Conservation (phyloP, 768 basidiomycete species). For the Suillus fuscotomentosus region DNA sequence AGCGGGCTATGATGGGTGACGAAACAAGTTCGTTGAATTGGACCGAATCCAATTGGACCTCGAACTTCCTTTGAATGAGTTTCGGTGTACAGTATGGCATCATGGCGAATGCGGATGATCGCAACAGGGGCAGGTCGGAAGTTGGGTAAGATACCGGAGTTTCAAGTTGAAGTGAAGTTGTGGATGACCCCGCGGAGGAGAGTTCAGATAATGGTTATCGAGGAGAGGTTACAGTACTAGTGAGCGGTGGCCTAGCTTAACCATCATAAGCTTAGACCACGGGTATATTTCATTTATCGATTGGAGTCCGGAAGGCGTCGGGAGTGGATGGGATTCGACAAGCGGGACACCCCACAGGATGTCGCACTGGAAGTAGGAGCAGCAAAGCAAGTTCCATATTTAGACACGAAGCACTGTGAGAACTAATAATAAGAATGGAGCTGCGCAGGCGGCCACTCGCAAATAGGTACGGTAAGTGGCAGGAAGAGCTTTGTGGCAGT, state of each 20-base stretch:
- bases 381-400: slow-evolving; percentile 9
- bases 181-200: not conserved
- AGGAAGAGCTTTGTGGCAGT: not conserved
- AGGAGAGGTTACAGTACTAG: not conserved
- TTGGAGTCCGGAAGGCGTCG: not conserved
- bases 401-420: slow-evolving; percentile 7
- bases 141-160: not conserved
- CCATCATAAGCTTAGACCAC: not conserved
- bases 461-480: slow-evolving; percentile 3
- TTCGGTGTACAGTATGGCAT: not conserved
- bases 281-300: not conserved
- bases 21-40: not conserved
- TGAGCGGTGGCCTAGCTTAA: not conserved
- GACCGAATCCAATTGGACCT: not conserved
- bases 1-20: slow-evolving; percentile 2
- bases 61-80: not conserved
- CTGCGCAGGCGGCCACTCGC: slow-evolving; percentile 7
- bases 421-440: slow-evolving; percentile 3
- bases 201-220: not conserved
- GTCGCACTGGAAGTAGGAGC: not conserved
- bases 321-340: not conserved
- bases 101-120: not conserved
- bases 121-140: not conserved
- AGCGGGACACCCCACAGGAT: not conserved
- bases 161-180: not conserved